phyloP scores from a whole-genome alignment of 1,284 basidiomycete genomes.

The Trichosporon sp. region DNA sequence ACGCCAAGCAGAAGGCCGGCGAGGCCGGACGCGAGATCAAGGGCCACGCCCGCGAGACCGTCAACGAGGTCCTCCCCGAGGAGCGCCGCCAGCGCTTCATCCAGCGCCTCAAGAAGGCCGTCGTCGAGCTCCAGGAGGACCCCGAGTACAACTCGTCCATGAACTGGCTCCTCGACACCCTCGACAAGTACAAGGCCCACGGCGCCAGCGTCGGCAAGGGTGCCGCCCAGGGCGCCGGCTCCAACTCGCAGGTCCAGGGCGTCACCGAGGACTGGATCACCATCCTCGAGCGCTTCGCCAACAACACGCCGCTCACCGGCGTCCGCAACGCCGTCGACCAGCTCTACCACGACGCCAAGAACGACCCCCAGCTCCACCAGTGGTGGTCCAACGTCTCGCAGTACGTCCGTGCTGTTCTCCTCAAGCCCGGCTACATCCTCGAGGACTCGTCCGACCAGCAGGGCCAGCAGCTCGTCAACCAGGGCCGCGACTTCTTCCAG shows the following conservation, averaged over 20 bases:
- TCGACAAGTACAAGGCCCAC: slow-evolving; percentile 72
- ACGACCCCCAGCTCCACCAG: slow-evolving; percentile 68
- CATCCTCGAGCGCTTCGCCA: slow-evolving; percentile 87
- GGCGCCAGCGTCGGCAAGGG: slow-evolving; percentile 46
- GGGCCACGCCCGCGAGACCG: neutral
- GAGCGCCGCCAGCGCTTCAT: slow-evolving; percentile 63
- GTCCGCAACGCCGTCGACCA: slow-evolving; percentile 69
- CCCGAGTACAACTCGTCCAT: slow-evolving; percentile 82
- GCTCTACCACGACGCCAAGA: slow-evolving; percentile 68
- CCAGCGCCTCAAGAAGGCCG: slow-evolving; percentile 57
- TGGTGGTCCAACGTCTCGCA: slow-evolving; percentile 71
- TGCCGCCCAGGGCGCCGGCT: slow-evolving; percentile 52
- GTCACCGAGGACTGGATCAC: slow-evolving; percentile 60
- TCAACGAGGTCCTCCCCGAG: slow-evolving; percentile 41
- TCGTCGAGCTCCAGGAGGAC: slow-evolving; percentile 84
- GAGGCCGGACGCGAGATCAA: slow-evolving; percentile 21
- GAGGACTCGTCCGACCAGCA: slow-evolving; percentile 67
- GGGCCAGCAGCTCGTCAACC: slow-evolving; percentile 60
- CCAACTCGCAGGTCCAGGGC: neutral
- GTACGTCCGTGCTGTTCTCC: slow-evolving; percentile 67
- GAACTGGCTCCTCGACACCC: slow-evolving; percentile 64
- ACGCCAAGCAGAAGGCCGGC: slow-evolving; percentile 45
- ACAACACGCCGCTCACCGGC: slow-evolving; percentile 60
- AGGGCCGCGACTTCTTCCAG: slow-evolving; percentile 72
- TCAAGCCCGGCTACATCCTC: slow-evolving; percentile 84